Evolutionary conservation across 352 stramenopile species (phyloP).

Genomic region (Hyphochytrium catenoides): DNA sequence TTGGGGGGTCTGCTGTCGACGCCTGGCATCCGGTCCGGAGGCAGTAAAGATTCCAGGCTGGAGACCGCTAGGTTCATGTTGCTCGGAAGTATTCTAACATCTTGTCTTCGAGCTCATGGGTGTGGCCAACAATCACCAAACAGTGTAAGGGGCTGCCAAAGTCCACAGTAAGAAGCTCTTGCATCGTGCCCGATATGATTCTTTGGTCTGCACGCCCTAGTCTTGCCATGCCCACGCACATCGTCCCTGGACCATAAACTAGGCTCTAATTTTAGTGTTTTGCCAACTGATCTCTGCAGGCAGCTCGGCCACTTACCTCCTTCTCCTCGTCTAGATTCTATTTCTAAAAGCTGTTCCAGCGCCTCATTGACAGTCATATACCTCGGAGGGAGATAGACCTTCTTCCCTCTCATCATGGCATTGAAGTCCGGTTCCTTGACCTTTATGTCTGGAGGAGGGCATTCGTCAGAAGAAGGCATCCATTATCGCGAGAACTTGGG

Average conservation of each 20-base stretch:
- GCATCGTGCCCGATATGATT: slow-evolving; percentile 85
- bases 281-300: no score
- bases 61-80: no score
- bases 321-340: slow-evolving; percentile 61
- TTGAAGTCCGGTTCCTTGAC: slow-evolving; percentile 97
- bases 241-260: slow-evolving; percentile 50
- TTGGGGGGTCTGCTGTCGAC: no score
- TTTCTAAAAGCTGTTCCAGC: slow-evolving; percentile 83
- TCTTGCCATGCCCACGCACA: slow-evolving; percentile 78
- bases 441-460: slow-evolving; percentile 73
- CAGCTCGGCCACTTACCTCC: slow-evolving; percentile 19
- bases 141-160: slow-evolving; percentile 90
- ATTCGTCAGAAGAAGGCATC: background rate
- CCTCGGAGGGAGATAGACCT: slow-evolving; percentile 76
- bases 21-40: no score
- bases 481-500: no score
- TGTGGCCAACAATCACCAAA: slow-evolving; percentile 81
- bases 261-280: no score
- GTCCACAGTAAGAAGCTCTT: slow-evolving; percentile 74
- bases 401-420: slow-evolving; percentile 75
- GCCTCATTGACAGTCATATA: slow-evolving; percentile 94
- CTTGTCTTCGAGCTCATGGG: slow-evolving; percentile 88
- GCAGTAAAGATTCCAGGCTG: no score
- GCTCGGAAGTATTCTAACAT: slow-evolving; percentile 23
- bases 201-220: slow-evolving; percentile 72